Evolutionary conservation across 2,329 filamentous ascomycete species (phyloP).

Genomic region (Ascochyta fabae): DNA sequence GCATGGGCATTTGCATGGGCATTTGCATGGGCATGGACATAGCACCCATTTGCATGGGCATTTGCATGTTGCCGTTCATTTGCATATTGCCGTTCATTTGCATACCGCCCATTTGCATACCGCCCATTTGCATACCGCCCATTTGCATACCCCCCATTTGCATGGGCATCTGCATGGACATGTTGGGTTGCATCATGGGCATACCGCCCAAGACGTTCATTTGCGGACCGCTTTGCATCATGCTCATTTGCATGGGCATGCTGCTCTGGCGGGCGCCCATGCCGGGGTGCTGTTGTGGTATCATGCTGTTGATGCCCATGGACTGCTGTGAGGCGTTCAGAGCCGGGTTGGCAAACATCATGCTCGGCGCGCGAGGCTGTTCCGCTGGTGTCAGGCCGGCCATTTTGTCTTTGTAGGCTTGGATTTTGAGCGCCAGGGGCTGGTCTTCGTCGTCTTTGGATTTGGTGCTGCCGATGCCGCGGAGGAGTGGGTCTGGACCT

Average conservation of each 20-base stretch:
- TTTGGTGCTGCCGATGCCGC: constrained; percentile 11
- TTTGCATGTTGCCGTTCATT: constrained; percentile 28
- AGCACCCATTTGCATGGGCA: background rate
- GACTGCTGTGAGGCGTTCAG: constrained; percentile 26
- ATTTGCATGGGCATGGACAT: constrained; percentile 12
- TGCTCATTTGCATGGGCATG: constrained; percentile 21
- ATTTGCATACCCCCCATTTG: constrained; percentile 19
- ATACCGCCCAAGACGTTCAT: constrained; percentile 19
- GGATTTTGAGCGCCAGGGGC: constrained; percentile 43
- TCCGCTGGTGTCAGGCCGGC: constrained; percentile 23
- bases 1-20: constrained; percentile 21
- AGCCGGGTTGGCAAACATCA: constrained; percentile 24
- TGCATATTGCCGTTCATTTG: constrained; percentile 22
- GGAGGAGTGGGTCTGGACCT: constrained; percentile 38
- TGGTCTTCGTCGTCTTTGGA: constrained; percentile 37
- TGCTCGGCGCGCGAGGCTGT: constrained; percentile 13
- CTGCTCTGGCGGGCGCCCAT: constrained; percentile 4
- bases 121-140: constrained; percentile 19
- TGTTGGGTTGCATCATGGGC: constrained; percentile 16
- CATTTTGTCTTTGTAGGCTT: constrained; percentile 47
- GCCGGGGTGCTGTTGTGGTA: background rate
- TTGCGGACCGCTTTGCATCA: constrained; percentile 18
- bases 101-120: background rate
- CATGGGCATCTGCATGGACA: constrained; percentile 4
- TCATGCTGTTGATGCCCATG: constrained; percentile 11